Evolutionary conservation across 176 grass and related monocot genomes (phyloP).

Genomic region (Triticum urartu): DNA sequence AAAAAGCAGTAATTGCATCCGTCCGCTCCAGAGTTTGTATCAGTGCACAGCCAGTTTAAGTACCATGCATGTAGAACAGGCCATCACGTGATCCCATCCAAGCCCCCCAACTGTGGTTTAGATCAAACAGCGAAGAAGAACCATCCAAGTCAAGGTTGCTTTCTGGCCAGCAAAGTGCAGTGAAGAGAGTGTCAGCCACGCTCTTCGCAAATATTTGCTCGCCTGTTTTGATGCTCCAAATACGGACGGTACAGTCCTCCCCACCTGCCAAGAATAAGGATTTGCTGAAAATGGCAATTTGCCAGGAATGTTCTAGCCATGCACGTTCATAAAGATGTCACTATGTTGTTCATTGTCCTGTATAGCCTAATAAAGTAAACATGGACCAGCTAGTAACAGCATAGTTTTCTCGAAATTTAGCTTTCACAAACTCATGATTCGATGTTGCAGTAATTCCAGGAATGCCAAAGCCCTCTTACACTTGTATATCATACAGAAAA

Average conservation of each 20-base stretch:
- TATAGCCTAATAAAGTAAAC: neutral
- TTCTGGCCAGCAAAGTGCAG: conserved; percentile 67
- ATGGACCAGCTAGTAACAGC: neutral
- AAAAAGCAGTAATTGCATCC: neutral
- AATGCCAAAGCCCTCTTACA: neutral
- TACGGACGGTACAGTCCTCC: conserved; percentile 64
- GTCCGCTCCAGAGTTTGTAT: neutral
- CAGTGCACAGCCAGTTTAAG: conserved; percentile 32
- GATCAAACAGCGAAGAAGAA: conserved; percentile 38
- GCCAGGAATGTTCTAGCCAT: neutral
- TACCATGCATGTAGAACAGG: conserved; percentile 77
- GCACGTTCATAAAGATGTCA: conserved; percentile 5
- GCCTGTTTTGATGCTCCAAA: conserved; percentile 84
- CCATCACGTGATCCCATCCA: conserved; percentile 84
- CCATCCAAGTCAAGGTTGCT: conserved; percentile 19
- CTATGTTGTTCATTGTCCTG: conserved; percentile 7
- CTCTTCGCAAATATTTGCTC: conserved; percentile 70
- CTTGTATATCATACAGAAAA: neutral
- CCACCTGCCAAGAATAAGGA: conserved; percentile 58
- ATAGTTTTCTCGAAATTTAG: neutral
- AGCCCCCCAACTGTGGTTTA: conserved; percentile 67
- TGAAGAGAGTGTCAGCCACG: conserved; percentile 33
- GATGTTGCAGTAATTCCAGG: conserved; percentile 12
- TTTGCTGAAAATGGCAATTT: conserved; percentile 12
- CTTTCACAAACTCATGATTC: neutral